These are phyloP conservation scores for Mycena vulgaris DNA, from an alignment of 768 basidiomycete species.

Conservation along the genomic window DNA sequence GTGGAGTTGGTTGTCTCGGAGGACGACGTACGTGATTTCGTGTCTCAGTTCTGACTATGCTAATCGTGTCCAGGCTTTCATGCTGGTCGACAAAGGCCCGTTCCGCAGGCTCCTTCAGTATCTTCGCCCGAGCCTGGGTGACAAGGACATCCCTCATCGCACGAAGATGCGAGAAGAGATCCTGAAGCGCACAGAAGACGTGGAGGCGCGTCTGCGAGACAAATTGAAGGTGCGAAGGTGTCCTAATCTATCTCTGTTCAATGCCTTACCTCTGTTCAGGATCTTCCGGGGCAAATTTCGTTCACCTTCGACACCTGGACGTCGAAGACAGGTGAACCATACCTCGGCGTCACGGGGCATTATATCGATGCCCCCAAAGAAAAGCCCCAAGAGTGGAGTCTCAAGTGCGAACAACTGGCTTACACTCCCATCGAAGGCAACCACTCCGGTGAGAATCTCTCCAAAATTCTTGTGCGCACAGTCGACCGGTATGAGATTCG, in stretches of 20 bases:
- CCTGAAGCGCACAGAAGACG: slow-evolving; percentile 24
- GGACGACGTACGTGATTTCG: background rate
- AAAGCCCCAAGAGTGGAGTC: slow-evolving; percentile 16
- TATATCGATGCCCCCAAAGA: slow-evolving; percentile 30
- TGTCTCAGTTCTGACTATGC: background rate
- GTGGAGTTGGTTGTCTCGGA: slow-evolving; percentile 38
- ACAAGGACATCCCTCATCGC: slow-evolving; percentile 42
- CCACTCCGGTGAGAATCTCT: slow-evolving; percentile 42
- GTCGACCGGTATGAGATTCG: slow-evolving; percentile 40
- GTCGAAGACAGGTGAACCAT: slow-evolving; percentile 36
- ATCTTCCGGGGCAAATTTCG: background rate
- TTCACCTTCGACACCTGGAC: slow-evolving; percentile 40
- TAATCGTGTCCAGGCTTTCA: slow-evolving; percentile 38
- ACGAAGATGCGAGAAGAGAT: slow-evolving; percentile 42
- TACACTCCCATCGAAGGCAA: slow-evolving; percentile 26
- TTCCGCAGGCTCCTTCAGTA: slow-evolving; percentile 41
- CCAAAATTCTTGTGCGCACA: slow-evolving; percentile 22
- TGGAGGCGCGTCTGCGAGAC: background rate
- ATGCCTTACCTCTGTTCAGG: too few species aligned
- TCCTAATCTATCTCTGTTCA: too few species aligned
- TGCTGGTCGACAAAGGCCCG: slow-evolving; percentile 36
- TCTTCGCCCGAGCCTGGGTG: slow-evolving; percentile 31
- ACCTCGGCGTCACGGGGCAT: slow-evolving; percentile 39
- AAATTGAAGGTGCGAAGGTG: slow-evolving; percentile 24
- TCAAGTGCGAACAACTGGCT: slow-evolving; percentile 30